Evolutionary conservation across 2,329 filamentous ascomycete genomes (phyloP), one percentile per base, ranked within the genome.

Genomic region (Pseudogymnoascus sp.): DNA sequence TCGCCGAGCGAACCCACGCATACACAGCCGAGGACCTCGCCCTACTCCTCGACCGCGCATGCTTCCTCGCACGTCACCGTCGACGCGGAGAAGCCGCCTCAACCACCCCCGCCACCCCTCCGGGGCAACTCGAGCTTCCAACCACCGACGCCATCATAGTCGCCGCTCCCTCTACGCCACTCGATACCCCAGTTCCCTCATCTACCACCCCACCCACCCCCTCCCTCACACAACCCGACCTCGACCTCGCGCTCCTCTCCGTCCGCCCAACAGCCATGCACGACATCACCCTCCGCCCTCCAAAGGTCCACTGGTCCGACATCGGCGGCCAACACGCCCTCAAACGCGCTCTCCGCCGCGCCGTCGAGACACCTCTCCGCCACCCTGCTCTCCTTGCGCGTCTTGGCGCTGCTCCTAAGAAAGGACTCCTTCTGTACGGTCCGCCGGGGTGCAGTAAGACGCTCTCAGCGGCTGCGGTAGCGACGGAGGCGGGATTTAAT

Each of bases 361-460:
- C 72, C 3, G 69, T 74, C 12, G 70, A 73, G 37, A 69, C 66
- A 36, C 72, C 69, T 28, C 61, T 53, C 16, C 65, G 84, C 75
- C 75, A 81, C 63, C 78, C 81, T 2, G 78, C 81, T 53, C 71
- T 78, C 31, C 80, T 86, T 75, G 74, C 75, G 61, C 73, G 77
- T 65, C 75, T 83, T 14, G 79, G 80, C 61, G 74, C 82, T 23
- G 82, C 82, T 34, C 86, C 88, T 0, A 88, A 88, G 63, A 96
- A 93, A 72, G 92, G 93, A 0, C 84, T 96, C 14, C 81, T 97
- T 5, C 82, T 97, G 2, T 97, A 96, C 74, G 93, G 93, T 0
- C 93, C 93, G 0, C 93, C 93, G 0, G 93, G 93, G 3, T 97
- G 93, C 76, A 96, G 92, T 67, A 97, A 97, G 77, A 97, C 93